phyloP scores from a whole-genome alignment of 2,329 filamentous ascomycete species.

The Saccharata proteae region DNA sequence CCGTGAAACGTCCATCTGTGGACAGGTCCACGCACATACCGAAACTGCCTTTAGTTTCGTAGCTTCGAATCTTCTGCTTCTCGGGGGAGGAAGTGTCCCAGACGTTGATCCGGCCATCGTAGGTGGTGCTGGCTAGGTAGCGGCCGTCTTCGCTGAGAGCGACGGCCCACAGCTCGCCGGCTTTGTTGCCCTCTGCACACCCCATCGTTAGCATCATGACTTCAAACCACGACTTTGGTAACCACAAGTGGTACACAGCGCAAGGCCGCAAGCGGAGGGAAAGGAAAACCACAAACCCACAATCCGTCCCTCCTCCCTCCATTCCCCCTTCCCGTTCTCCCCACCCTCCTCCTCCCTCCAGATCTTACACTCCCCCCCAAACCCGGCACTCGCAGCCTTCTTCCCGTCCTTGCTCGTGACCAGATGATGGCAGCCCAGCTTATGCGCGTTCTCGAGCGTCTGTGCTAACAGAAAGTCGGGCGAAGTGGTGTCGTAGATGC shows the following conservation, averaged over 20 bases:
- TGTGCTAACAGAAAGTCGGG: constrained; percentile 66
- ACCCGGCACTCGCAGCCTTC: constrained; percentile 71
- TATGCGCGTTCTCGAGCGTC: constrained; percentile 67
- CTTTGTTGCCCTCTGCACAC: constrained; percentile 40
- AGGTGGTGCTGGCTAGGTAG: constrained; percentile 75
- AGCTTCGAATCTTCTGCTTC: constrained; percentile 59
- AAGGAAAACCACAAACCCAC: constrained; percentile 22
- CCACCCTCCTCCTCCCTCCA: constrained; percentile 52
- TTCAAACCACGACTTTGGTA: too few relatives aligned
- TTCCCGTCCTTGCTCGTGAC: constrained; percentile 57
- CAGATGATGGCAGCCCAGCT: constrained; percentile 84
- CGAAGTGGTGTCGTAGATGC: constrained; percentile 62
- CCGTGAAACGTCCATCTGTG: constrained; percentile 69
- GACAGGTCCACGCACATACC: constrained; percentile 76
- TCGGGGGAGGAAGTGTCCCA: constrained; percentile 54
- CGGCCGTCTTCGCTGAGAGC: constrained; percentile 73
- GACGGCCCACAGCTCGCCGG: constrained; percentile 75
- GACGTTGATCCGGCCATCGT: constrained; percentile 78
- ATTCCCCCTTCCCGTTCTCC: constrained; percentile 42
- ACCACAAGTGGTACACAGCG: too few relatives aligned
- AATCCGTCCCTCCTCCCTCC: constrained; percentile 39
- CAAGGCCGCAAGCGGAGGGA: neutral
- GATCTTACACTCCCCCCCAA: constrained; percentile 76
- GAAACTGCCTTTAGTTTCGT: constrained; percentile 88
- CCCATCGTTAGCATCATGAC: constrained; percentile 5